A percentile compares a stretch with the other conserved stretches of the same genome.
These are phyloP conservation scores for Blastobotrys aristatus DNA, from an alignment of 1,139 yeast genomes.

Conservation along the genomic window DNA sequence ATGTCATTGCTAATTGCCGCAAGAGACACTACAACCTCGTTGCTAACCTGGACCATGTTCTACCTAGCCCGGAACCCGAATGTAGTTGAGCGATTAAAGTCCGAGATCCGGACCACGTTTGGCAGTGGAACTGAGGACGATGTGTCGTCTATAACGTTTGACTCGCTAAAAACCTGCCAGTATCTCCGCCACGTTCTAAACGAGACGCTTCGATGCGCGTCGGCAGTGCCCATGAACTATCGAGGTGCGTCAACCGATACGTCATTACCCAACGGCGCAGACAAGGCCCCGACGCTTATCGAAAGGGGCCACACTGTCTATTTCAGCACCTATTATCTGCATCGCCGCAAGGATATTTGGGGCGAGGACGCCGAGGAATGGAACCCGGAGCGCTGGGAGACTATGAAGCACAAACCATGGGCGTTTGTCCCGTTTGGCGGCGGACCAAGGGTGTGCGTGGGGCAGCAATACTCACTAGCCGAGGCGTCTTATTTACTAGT, in stretches of 20 bases:
- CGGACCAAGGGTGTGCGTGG: conserved; percentile 52
- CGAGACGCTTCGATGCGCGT: conserved; percentile 28
- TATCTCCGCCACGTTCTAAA: conserved; percentile 25
- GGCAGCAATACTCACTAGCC: conserved; percentile 51
- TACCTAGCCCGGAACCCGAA: conserved; percentile 44
- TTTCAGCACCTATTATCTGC: conserved; percentile 39
- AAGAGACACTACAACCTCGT: conserved; percentile 51
- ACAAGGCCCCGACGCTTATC: conserved; percentile 30
- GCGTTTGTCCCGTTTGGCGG: conserved; percentile 50
- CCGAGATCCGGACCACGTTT: conserved; percentile 31
- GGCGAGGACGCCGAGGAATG: conserved; percentile 46
- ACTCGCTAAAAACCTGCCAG: conserved; percentile 41
- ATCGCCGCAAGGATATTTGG: conserved; percentile 41
- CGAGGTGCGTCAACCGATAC: conserved; percentile 34
- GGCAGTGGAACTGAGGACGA: conserved; percentile 16
- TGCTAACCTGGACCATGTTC: conserved; percentile 43
- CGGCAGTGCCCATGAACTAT: conserved; percentile 30
- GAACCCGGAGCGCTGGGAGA: conserved; percentile 49
- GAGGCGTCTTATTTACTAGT: conserved; percentile 47
- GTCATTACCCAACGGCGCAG: conserved; percentile 46
- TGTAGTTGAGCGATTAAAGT: conserved; percentile 36
- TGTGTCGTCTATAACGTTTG: conserved; percentile 35
- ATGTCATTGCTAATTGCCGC: conserved; percentile 50
- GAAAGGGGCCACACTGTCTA: conserved; percentile 37
- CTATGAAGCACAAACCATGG: conserved; percentile 33